A percentile compares a stretch with the other conserved stretches of the same genome.
Conservation (phyloP, 805 yeast species). For the Millerago galiae region DNA sequence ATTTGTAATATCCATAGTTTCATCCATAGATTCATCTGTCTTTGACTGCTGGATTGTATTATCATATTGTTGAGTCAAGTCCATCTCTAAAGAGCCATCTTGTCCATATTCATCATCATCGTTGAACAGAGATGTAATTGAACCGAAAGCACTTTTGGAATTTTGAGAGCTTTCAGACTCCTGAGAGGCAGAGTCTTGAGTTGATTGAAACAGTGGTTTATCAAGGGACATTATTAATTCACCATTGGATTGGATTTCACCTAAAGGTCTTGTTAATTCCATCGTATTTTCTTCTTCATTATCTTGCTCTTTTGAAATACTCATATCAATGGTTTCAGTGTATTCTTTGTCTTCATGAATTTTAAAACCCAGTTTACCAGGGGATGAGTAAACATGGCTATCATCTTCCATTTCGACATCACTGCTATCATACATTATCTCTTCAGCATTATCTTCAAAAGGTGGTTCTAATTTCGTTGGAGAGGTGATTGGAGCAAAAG, state of each 20-base stretch:
- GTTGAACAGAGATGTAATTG: slow-evolving; percentile 21
- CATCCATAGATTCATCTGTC: slow-evolving; percentile 8
- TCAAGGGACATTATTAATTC: not conserved
- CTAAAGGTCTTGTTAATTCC: slow-evolving; percentile 24
- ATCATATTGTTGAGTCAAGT: slow-evolving; percentile 18
- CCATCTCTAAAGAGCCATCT: slow-evolving; percentile 17
- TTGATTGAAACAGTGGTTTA: slow-evolving; percentile 2
- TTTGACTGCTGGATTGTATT: not conserved
- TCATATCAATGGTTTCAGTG: slow-evolving; percentile 18
- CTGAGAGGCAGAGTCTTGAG: slow-evolving; percentile 2
- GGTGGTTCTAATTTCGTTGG: slow-evolving; percentile 5
- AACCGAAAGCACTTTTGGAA: slow-evolving; percentile 21
- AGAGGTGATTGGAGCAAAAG: slow-evolving; percentile 14
- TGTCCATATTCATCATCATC: slow-evolving; percentile 17
- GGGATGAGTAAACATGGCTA: slow-evolving; percentile 19
- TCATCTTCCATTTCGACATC: slow-evolving; percentile 24
- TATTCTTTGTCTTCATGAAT: slow-evolving; percentile 18
- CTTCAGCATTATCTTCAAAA: slow-evolving; percentile 12
- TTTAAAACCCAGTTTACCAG: slow-evolving; percentile 12
- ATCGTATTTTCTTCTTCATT: slow-evolving; percentile 19
- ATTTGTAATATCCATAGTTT: slow-evolving; percentile 19
- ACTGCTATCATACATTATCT: slow-evolving; percentile 20
- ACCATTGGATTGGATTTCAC: slow-evolving; percentile 11
- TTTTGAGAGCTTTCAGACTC: not conserved
- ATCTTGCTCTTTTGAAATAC: slow-evolving; percentile 9